A percentile compares a stretch with the other conserved stretches of the same genome.
Evolutionary conservation across 257 asterid genomes (phyloP).

Genomic region (Solanum commersonii): DNA sequence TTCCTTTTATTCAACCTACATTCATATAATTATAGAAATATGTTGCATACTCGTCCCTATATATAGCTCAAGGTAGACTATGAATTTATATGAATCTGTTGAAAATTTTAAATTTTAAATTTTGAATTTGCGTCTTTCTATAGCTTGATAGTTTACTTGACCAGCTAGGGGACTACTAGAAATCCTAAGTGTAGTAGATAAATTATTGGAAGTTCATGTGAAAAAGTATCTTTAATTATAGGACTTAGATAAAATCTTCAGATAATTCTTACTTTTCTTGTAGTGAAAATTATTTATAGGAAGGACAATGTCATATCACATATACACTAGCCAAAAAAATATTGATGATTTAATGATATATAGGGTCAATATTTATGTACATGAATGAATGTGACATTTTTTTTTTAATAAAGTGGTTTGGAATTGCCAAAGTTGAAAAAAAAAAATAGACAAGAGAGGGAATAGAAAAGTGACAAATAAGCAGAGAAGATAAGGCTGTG

Average conservation of each 20-base stretch:
- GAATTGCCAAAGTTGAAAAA: neutral
- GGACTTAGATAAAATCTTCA: neutral
- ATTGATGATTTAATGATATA: neutral
- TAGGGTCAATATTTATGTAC: neutral
- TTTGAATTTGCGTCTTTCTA: accelerated
- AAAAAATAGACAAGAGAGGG: neutral
- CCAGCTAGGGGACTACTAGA: no score
- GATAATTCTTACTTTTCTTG: no score
- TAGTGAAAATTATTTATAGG: neutral
- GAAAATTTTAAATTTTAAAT: neutral
- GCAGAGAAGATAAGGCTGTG: neutral
- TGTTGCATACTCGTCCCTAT: neutral
- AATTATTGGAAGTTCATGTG: neutral
- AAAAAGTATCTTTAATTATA: neutral
- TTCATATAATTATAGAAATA: neutral
- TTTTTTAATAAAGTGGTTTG: neutral
- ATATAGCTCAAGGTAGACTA: neutral
- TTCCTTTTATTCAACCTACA: neutral
- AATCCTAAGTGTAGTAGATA: no score
- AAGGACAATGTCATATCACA: neutral
- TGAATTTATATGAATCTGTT: neutral
- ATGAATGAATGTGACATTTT: neutral
- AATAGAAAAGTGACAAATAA: neutral
- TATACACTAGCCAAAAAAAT: neutral
- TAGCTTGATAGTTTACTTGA: neutral